Evolutionary conservation across 108 stramenopile genomes (phyloP), one percentile per base, ranked within the genome.

Genomic region (Bacterosira constricta): DNA sequence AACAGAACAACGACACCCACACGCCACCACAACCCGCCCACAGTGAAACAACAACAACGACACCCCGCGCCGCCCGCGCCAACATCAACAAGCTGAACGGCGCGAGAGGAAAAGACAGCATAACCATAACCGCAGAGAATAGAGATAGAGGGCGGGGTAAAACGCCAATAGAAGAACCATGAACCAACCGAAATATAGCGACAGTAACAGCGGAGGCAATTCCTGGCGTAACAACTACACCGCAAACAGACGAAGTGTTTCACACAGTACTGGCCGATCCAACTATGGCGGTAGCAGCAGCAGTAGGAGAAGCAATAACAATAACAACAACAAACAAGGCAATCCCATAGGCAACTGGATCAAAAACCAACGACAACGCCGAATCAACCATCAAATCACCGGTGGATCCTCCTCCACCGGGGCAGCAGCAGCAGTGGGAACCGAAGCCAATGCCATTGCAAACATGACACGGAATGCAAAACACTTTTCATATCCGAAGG

Each of bases 401-500:
- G 17, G 3, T 6, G n/a, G n/a, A 31, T 3, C 6, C 29, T 47
- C 15, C 46, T 47, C n/a, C 46, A 18, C 18, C 8, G 51, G 51
- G 30, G 8, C 49, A 50, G 17, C 41, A 42, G 25, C 39, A 55
- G 52, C 39, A 44, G 78, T 79, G 11, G 78, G 78, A 13, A 79
- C 78, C 8, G 78, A 79, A 69, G 73, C 72, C 41, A 56, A 68
- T 7, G 78, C 78, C 38, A 35, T 79, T 21, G 11, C 53, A 42
- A 68, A 79, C 20, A 70, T 68, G 13, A 5, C 44, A 42, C 21
- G 35, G 0, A 79, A 79, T 34, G 59, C 66, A 5, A 60, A 51
- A 31, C 17, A 44, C 31, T 79, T 87, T 67, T 52, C 63, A 2
- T 87, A 87, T 60, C 86, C 86, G 29, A 4, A 27, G 6, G 61